Evolutionary conservation across 495 filamentous ascomycete genomes (phyloP), one percentile per base, ranked within the genome.

Genomic region (Hypoxylon cercidicola): DNA sequence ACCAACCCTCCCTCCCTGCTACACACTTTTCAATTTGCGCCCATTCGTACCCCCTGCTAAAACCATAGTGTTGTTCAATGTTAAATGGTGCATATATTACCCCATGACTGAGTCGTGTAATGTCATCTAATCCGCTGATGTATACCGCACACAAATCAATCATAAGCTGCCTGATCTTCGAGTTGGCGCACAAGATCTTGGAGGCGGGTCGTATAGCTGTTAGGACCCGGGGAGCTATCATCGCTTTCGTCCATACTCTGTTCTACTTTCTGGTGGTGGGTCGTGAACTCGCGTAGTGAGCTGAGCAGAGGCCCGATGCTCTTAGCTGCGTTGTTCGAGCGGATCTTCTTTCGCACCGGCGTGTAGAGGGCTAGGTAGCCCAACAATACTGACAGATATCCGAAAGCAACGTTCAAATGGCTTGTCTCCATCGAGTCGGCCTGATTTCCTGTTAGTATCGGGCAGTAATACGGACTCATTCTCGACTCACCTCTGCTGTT

Each of bases 341-440:
- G 28, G 23, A 93, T 79, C 18, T 79, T 73, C 21, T 75, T 71
- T 32, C 83, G 74, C 11, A 86, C 84, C 25, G 80, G 77, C 11
- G 69, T 46, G 49, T 87, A 78, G 16, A 93, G 78, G 70, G 89
- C 93, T 13, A 97, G 81, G 48, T 89, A 91, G 23, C 91, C 89
- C 10, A 99, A 79, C 3, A 97, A 80, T 4, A 98, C 87, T 0
- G 94, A 87, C 40, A 99, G 81, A 69, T 97, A 99, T 23, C 96
- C 96, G 58, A 93, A 88, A 2, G 91, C 90, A 25, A 99, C 93
- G 72, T 94, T 97, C 50, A 88, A 84, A 50, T 89, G 88, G n/a
- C 89, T 88, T 67, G 92, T 91, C 72, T 92, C 83, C 69, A 93
- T 84, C 0, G 93, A 95, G 73, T 91, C 87, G 55, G 91, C 93